These are phyloP conservation scores for Nakazawaea wickerhamii DNA, from an alignment of 805 yeast species.

Conservation along the genomic window DNA sequence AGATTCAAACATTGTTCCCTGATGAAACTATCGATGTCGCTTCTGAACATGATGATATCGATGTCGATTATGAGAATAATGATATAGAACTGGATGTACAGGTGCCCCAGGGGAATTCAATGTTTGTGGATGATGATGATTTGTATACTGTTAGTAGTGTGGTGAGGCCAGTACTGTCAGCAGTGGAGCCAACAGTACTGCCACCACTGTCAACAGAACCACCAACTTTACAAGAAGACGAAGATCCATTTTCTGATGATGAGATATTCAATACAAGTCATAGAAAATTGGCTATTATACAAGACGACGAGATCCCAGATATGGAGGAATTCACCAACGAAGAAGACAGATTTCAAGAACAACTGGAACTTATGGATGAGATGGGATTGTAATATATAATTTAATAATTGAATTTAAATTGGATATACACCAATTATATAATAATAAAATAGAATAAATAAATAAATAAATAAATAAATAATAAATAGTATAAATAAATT, in stretches of 20 bases:
- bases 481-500: constrained; percentile 6
- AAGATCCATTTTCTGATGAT: constrained; percentile 24
- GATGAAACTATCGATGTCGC: constrained; percentile 5
- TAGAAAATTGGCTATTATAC: constrained; percentile 6
- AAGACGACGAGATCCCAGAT: constrained; percentile 1
- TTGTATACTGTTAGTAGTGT: constrained; percentile 14
- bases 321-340: constrained; percentile 27
- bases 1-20: constrained; percentile 20
- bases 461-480: constrained; percentile 9
- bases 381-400: constrained; percentile 40
- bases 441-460: constrained; percentile 5
- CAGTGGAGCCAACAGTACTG: neutral
- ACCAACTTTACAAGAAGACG: constrained; percentile 13
- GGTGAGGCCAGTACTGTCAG: neutral
- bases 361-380: constrained; percentile 38
- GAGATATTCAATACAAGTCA: constrained; percentile 13
- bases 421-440: neutral
- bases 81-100: constrained; percentile 1
- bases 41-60: constrained; percentile 1
- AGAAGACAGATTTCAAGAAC: constrained; percentile 26
- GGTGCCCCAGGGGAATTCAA: constrained; percentile 11
- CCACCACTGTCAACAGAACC: too few species aligned
- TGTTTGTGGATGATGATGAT: constrained; percentile 16
- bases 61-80: constrained; percentile 1
- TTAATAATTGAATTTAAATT: neutral